Base-by-base conservation (phyloP, 2,329 filamentous ascomycete genomes). In the Chaetomiaceae sp. region DNA sequence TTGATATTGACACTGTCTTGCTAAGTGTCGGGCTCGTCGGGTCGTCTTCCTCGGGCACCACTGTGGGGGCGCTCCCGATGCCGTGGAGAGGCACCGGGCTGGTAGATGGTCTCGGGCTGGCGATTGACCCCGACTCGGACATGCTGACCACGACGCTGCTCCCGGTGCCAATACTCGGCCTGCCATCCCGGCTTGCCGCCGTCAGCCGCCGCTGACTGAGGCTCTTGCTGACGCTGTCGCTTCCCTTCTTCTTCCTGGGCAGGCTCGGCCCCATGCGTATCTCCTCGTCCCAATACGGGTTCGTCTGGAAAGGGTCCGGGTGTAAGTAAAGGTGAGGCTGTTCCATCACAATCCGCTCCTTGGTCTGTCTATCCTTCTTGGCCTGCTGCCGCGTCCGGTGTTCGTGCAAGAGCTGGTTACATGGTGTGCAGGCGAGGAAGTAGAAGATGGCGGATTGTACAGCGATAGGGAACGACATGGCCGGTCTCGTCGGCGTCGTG, bases 201-300 rank as follows among this genome's bases (percentile, higher is more conserved):
- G 78, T 79, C 55, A 86, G 68, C 16, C 79, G 78, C 44, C 82
- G 75, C 57, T 83, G 77, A 61, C 79, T 82, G 44, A 70, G 72
- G 63, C 73, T 82, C 70, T 77, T 82, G 69, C 68, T 79, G 16
- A 49, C 48, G 23, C 38, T 70, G 51, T 56, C 68, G 62, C 65
- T 68, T 60, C 65, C 69, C 61, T 68, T 67, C 53, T 77, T 70
- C 66, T 84, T 78, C 62, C 84, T 84, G 27, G 83, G 84, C 31
- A 87, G 77, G 3, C 81, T 82, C 2, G 91, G 91, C 0, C 91
- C 91, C 70, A 91, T 78, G 55, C 75, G 76, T 58, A 96, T 95
- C 68, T 96, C 91, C 64, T 93, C 87, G 27, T 79, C 74, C 91
- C 91, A 96, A 69, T 88, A 89, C 12, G 86, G 85, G 62, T 96